phyloP scores from a whole-genome alignment of 2,329 filamentous ascomycete genomes.

The Diaporthe ilicicola region DNA sequence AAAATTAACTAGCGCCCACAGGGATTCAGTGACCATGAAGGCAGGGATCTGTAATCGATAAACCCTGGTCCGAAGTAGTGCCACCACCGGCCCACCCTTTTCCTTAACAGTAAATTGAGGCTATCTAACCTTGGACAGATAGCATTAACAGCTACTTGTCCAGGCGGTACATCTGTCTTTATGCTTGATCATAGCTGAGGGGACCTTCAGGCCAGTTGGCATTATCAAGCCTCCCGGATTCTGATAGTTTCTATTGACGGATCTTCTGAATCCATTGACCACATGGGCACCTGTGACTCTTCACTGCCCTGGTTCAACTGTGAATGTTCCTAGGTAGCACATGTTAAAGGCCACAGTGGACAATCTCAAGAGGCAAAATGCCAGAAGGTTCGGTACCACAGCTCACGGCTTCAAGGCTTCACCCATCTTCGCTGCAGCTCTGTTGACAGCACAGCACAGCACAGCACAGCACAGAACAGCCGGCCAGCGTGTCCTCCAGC shows the following conservation, averaged over 20 bases:
- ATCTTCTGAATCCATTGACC: background rate
- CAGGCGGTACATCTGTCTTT: background rate
- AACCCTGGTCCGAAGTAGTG: background rate
- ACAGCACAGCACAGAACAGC: no score
- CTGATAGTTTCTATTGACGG: slow-evolving; percentile 13
- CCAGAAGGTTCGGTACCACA: background rate
- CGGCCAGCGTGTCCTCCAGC: slow-evolving; percentile 33
- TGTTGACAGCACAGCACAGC: background rate
- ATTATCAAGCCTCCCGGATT: slow-evolving; percentile 12
- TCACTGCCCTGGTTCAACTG: background rate
- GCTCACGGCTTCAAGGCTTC: background rate
- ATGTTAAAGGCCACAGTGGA: background rate
- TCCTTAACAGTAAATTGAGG: background rate
- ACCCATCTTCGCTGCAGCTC: background rate
- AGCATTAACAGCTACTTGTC: background rate
- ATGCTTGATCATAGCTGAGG: background rate
- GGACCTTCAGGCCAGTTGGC: slow-evolving; percentile 17
- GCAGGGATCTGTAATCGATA: slow-evolving; percentile 26
- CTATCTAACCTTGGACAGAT: background rate
- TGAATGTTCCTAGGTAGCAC: background rate
- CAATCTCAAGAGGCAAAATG: background rate
- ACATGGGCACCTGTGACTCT: background rate
- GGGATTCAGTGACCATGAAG: slow-evolving; percentile 7
- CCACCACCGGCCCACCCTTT: background rate
- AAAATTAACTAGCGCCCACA: slow-evolving; percentile 26